Evolutionary conservation across 148 eudicot genomes (phyloP).

Genomic region (Vaccinium corymbosum): DNA sequence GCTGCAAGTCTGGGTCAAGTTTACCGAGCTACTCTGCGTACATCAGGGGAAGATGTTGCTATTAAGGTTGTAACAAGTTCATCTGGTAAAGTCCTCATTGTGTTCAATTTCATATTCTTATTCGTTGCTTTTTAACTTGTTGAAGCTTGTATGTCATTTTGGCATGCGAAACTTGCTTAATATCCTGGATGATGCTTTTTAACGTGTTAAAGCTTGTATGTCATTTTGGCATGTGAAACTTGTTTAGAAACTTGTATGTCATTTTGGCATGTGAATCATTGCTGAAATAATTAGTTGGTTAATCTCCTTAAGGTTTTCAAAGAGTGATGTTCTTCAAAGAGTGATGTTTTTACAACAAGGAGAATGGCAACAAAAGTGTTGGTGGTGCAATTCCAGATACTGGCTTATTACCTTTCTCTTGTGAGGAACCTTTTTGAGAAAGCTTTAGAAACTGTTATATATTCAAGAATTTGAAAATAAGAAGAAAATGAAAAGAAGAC

Average conservation of each 20-base stretch:
- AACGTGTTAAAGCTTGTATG: not conserved
- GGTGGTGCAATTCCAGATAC: not conserved
- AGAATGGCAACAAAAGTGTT: not conserved
- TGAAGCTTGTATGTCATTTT: not conserved
- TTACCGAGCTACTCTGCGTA: constrained; percentile 87
- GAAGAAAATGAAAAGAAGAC: not conserved
- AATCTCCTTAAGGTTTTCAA: not conserved
- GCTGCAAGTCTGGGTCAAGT: constrained; percentile 99
- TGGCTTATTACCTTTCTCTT: not conserved
- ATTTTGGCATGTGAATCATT: not conserved
- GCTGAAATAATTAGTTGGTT: not conserved
- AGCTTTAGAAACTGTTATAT: not conserved
- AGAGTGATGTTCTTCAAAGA: not conserved
- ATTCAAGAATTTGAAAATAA: not conserved
- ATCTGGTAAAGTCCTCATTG: constrained; percentile 11
- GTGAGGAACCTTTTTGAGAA: not conserved
- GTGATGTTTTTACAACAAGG: not conserved
- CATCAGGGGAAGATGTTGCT: constrained; percentile 94
- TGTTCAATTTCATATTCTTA: not conserved
- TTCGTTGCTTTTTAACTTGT: not conserved
- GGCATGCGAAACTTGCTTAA: not conserved
- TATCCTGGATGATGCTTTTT: not conserved
- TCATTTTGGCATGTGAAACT: not conserved
- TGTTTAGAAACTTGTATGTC: not conserved
- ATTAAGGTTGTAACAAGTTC: constrained; percentile 59